Evolutionary conservation across 2,329 filamentous ascomycete genomes (phyloP).

Genomic region (Aspergillus texensis): DNA sequence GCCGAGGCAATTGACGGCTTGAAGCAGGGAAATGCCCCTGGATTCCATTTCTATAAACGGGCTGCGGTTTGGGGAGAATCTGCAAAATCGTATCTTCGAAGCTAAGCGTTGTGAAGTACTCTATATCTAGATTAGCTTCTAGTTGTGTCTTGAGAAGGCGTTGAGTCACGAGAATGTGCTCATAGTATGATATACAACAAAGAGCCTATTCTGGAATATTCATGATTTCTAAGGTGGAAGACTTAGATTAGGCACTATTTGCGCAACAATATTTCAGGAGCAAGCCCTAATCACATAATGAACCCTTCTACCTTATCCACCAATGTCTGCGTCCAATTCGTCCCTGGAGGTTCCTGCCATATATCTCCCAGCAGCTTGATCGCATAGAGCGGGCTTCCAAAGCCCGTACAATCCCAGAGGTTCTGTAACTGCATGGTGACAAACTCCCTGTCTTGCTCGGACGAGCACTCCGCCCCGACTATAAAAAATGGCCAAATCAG

Average conservation of each 20-base stretch:
- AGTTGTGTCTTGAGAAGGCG: neutral
- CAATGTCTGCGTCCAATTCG: neutral
- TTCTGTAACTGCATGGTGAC: neutral
- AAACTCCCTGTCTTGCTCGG: neutral
- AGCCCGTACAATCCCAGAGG: neutral
- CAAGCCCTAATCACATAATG: neutral
- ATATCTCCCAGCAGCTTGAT: neutral
- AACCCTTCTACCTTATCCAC: neutral
- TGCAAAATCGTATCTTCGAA: neutral
- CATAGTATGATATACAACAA: neutral
- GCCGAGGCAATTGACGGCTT: slow-evolving; percentile 24
- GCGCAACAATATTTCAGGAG: neutral
- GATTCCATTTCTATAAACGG: neutral
- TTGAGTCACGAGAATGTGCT: neutral
- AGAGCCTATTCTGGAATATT: neutral
- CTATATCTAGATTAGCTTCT: neutral
- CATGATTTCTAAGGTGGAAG: neutral
- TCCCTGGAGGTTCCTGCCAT: neutral
- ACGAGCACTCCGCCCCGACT: neutral
- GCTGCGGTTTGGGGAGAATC: neutral
- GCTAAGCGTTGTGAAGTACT: neutral
- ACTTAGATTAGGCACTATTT: neutral
- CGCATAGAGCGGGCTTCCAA: neutral
- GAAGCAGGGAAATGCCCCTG: slow-evolving; percentile 21
- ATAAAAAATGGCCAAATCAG: neutral